Base-by-base conservation (phyloP, 1,139 yeast species). In the Casaregolazyma lundiana region DNA sequence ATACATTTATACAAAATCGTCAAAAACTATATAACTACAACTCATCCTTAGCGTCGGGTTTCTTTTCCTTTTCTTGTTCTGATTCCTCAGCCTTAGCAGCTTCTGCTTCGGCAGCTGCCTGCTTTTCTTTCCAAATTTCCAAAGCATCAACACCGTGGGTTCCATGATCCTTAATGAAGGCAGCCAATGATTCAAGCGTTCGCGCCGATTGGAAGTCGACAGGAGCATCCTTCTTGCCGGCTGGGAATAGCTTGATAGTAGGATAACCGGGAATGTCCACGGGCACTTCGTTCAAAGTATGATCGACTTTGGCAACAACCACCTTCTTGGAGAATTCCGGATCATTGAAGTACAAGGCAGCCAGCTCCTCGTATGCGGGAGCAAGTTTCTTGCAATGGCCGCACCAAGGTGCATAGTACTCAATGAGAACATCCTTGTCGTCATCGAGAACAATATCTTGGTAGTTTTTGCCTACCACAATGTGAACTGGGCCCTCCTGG, bases 371-470 rank as follows among this genome's bases (percentile, higher is more conserved):
- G 75, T 84, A 92, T 51, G 74, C 76, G 64, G 98, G 98, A 50
- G 96, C 96, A 69, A 90, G 77, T 70, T 78, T 87, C 78, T 90
- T 90, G 78, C 98, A 90, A 76, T 90, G 97, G 44, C 97, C 97
- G 75, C 98, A 90, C 98, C 98, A 92, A 70, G 96, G 96, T 48
- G 98, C 98, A 65, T 87, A 92, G 72, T 86, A 90, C 74, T 90
- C 88, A 57, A 92, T 90, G 57, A 92, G 73, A 45, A 92, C 90
- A 67, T 92, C 97, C 75, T 87, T 88, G 50, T 76, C 67, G 44
- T 73, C 70, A 63, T 89, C 90, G 35, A 73, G 71, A 51, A 87
- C 76, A 53, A 87, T 70, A 30, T 77, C 78, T 41, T 83, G 82
- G 69, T 87, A 92, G 66, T 82, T 88, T 71, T 81, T 80, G 59